Evolutionary conservation across 108 stramenopile genomes (phyloP).

Genomic region (Schizochytrium sp.): DNA sequence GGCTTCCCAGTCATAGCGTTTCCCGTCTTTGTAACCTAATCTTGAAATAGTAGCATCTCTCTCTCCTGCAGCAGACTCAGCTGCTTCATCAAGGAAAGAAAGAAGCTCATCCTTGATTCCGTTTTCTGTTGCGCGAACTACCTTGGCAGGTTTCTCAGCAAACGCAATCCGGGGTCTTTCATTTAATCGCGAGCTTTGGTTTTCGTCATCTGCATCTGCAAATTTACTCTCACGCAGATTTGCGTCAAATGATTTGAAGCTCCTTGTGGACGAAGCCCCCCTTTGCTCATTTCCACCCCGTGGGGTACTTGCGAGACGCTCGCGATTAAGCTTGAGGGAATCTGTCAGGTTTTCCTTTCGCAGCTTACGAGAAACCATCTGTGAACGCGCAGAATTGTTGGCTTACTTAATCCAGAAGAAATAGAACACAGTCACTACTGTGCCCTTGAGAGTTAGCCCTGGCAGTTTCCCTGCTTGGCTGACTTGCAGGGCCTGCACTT

Average conservation of each 20-base stretch:
- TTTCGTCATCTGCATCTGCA: not conserved
- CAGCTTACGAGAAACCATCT: constrained; percentile 44
- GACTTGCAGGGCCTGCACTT: too few relatives aligned
- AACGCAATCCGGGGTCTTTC: not conserved
- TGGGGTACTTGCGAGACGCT: constrained; percentile 38
- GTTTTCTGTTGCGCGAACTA: not conserved
- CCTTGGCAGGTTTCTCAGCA: not conserved
- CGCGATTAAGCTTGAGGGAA: constrained; percentile 45
- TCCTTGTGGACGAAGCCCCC: not conserved
- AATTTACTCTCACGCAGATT: constrained; percentile 35
- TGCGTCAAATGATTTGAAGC: not conserved
- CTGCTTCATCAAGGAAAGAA: constrained; percentile 16
- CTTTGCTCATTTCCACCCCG: not conserved
- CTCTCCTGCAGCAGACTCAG: not conserved
- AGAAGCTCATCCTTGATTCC: constrained; percentile 24
- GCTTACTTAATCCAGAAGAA: not conserved
- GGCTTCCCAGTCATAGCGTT: constrained; percentile 46
- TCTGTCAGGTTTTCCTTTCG: constrained; percentile 45
- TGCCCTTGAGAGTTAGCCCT: too few relatives aligned
- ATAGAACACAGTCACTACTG: not conserved
- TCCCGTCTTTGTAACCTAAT: constrained; percentile 1
- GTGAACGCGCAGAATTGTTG: not conserved
- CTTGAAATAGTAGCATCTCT: not conserved
- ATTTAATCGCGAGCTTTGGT: not conserved
- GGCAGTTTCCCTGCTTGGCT: too few relatives aligned